Evolutionary conservation across 2,329 filamentous ascomycete genomes (phyloP), one percentile per base, ranked within the genome.

Genomic region (Mycogone perniciosa): DNA sequence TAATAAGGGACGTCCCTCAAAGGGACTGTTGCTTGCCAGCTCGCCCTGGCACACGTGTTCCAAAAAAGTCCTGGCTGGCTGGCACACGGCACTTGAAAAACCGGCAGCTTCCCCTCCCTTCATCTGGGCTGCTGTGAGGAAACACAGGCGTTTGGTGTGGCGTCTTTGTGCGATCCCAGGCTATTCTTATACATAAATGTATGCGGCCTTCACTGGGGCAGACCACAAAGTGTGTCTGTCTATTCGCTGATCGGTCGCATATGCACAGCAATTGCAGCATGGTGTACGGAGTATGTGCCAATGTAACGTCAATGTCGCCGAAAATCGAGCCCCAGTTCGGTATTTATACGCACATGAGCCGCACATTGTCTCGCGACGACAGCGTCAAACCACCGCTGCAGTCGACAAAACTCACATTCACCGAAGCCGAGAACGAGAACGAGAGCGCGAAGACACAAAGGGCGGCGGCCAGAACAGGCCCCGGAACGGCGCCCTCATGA

Each of bases 401-500:
- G 27, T 38, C 38, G 34, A 41, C 42, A 20, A 31, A 41, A 30
- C 37, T 44, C 42, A 38, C 46, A 37, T 30, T 46, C 51, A 51
- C 44, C 31, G 30, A 33, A 26, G 33, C 20, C 48, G 20, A 51
- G 43, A 53, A 48, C 35, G 48, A 33, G 26, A 39, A 27, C 48
- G 20, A 51, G 43, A 53, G 51, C 35, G 48, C 51, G 39, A 35
- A 51, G 13, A 43, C 40, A 39, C 26, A 35, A n/a, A 51, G 51
- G 39, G 46, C 48, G 39, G 51, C 51, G 51, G 51, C 51, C 51
- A 29, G 27, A 33, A 41, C 33, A 46, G 51, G 47, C 51, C 48
- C 48, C 48, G 48, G 39, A 47, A 47, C 44, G 48, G 52, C 29
- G 27, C 44, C 52, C 44, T 48, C 44, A 75, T 72, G 67, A 75